A percentile compares a stretch with the other conserved stretches of the same genome.
These are phyloP conservation scores for Scutellaria barbata DNA, from an alignment of 257 asterid genomes.

Conservation along the genomic window DNA sequence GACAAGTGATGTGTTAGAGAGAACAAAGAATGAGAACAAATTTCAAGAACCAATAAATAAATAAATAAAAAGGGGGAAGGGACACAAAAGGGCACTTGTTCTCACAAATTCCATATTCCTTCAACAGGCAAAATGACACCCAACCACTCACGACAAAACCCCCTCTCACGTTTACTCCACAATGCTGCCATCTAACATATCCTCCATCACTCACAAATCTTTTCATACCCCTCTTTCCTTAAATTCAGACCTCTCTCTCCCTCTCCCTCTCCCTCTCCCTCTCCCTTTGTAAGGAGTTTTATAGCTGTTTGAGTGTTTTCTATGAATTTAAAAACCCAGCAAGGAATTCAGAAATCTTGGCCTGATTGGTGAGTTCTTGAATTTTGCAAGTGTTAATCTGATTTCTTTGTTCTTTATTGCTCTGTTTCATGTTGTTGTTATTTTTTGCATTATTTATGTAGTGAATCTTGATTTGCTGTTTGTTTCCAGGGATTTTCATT, in stretches of 20 bases:
- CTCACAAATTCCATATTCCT: conserved; percentile 83
- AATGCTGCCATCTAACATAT: conserved; percentile 50
- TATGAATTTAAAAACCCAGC: conserved; percentile 40
- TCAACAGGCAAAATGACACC: conserved; percentile 56
- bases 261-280: conserved; percentile 30
- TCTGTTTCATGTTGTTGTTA: conserved; percentile 9
- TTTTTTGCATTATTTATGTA: not conserved
- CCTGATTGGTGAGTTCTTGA: conserved; percentile 51
- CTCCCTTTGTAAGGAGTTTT: not conserved
- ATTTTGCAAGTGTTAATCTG: not conserved
- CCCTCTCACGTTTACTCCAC: conserved; percentile 60
- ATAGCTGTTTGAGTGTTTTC: conserved; percentile 37
- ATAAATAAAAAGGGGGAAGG: conserved; percentile 20
- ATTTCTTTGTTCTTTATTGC: not conserved
- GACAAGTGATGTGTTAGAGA: conserved; percentile 44
- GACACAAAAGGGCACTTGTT: conserved; percentile 56
- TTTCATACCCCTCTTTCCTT: conserved; percentile 32
- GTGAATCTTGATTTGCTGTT: not conserved
- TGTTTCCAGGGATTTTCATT: conserved; percentile 24
- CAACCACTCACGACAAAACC: conserved; percentile 60
- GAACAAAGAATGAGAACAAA: conserved; percentile 46
- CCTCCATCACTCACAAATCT: conserved; percentile 32
- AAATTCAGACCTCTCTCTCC: conserved; percentile 30
- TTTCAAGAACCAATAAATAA: conserved; percentile 31
- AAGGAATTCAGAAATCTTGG: conserved; percentile 35